phyloP scores from a whole-genome alignment of 208 protist genomes.

The Trypanosoma brucei region DNA sequence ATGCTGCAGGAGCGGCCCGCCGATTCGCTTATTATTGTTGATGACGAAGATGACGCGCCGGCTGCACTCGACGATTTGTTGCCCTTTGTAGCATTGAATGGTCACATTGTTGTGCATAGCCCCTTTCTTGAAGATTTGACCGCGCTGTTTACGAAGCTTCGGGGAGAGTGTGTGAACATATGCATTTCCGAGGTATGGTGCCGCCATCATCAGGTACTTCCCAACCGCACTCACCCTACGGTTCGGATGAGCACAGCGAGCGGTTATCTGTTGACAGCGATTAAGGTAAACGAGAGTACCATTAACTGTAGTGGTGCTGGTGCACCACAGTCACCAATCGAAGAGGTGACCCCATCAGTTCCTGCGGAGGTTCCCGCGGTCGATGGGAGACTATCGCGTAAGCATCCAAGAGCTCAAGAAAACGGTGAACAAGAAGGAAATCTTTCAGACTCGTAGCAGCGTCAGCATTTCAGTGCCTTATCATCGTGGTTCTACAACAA shows the following conservation, averaged over 20 bases:
- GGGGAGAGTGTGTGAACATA: constrained; percentile 75
- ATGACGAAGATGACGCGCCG: constrained; percentile 33
- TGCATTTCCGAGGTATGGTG: constrained; percentile 91
- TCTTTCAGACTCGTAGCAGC: too few species aligned
- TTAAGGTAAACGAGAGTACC: constrained; percentile 56
- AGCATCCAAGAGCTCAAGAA: neutral
- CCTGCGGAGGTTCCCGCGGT: too few species aligned
- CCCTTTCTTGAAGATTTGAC: constrained; percentile 80
- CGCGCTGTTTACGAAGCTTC: constrained; percentile 50
- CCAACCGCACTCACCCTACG: constrained; percentile 89
- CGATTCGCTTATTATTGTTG: constrained; percentile 75
- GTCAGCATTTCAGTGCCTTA: too few species aligned
- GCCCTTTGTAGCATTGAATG: constrained; percentile 68
- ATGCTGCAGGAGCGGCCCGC: constrained; percentile 48
- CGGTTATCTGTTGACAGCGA: constrained; percentile 89
- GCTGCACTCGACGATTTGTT: constrained; percentile 52
- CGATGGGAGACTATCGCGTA: neutral
- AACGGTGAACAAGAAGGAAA: too few species aligned
- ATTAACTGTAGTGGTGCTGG: constrained; percentile 1
- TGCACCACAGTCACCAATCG: neutral
- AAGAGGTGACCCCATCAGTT: too few species aligned
- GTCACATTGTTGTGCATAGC: constrained; percentile 86
- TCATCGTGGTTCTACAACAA: too few species aligned
- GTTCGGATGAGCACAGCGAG: constrained; percentile 90
- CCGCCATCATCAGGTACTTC: constrained; percentile 91